Percentiles rank a stretch among this genome's conserved stretches.
Evolutionary conservation across 1,139 yeast genomes (phyloP).

Genomic region (Schwanniomyces etchellsii): DNA sequence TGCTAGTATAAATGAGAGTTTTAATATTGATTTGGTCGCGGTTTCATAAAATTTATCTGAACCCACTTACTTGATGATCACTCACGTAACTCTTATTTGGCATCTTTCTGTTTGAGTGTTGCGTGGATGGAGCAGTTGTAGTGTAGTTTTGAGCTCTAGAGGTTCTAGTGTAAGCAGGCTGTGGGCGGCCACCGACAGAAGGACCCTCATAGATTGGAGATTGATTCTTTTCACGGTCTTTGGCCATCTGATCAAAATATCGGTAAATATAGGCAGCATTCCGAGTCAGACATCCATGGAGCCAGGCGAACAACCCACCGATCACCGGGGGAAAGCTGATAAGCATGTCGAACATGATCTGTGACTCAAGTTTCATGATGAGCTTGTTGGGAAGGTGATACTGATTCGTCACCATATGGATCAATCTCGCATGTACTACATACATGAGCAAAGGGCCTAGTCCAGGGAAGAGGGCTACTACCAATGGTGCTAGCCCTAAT

Average conservation of each 20-base stretch:
- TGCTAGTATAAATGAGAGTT: too few relatives aligned
- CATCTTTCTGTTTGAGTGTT: neutral
- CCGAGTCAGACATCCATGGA: conserved; percentile 82
- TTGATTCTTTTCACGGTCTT: conserved; percentile 21
- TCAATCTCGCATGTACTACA: conserved; percentile 63
- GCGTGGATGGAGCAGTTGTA: neutral
- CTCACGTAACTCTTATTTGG: neutral
- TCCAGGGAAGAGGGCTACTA: conserved; percentile 61
- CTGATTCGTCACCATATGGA: conserved; percentile 49
- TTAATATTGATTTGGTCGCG: too few relatives aligned
- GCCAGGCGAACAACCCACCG: conserved; percentile 73
- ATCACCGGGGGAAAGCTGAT: conserved; percentile 74
- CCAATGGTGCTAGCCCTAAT: conserved; percentile 67
- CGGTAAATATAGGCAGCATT: conserved; percentile 74
- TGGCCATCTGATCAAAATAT: conserved; percentile 33
- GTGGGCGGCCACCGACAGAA: neutral
- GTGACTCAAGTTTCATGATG: conserved; percentile 65
- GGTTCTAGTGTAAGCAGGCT: neutral
- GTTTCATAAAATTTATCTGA: neutral
- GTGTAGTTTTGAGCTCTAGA: neutral
- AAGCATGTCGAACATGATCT: conserved; percentile 65
- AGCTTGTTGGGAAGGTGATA: conserved; percentile 55
- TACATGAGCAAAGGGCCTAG: conserved; percentile 82
- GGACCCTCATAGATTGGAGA: conserved; percentile 17
- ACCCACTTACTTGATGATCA: neutral